These are phyloP conservation scores for Kodamaea fungicola DNA, from an alignment of 1,139 yeast species.

Conservation along the genomic window DNA sequence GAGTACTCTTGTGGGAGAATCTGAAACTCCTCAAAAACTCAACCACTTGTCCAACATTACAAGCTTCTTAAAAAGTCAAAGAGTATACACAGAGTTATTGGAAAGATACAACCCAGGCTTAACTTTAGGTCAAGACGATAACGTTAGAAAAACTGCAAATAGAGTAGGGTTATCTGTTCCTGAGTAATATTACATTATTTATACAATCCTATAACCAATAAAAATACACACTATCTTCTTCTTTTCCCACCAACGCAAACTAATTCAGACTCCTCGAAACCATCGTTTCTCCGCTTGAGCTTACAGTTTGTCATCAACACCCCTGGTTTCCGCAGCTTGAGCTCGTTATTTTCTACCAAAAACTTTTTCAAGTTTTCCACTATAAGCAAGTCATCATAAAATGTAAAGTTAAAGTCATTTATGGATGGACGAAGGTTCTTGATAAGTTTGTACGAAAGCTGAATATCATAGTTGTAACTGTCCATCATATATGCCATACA, in stretches of 20 bases:
- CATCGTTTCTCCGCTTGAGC: constrained; percentile 31
- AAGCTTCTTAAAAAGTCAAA: constrained; percentile 64
- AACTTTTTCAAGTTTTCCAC: constrained; percentile 42
- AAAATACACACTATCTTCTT: constrained; percentile 4
- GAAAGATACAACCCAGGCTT: constrained; percentile 88
- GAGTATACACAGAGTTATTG: constrained; percentile 72
- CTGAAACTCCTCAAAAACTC: constrained; percentile 15
- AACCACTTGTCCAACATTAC: constrained; percentile 48
- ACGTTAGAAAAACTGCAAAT: constrained; percentile 74
- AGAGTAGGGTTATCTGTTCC: constrained; percentile 64
- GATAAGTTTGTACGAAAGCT: constrained; percentile 23
- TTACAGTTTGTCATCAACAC: constrained; percentile 32
- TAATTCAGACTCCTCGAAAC: constrained; percentile 10
- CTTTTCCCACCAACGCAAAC: constrained; percentile 10
- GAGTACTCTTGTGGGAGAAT: constrained; percentile 21
- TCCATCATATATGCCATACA: constrained; percentile 43
- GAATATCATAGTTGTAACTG: constrained; percentile 34
- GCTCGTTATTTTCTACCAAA: constrained; percentile 28
- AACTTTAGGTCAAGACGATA: constrained; percentile 72
- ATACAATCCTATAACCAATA: constrained; percentile 1
- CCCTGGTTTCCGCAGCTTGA: constrained; percentile 25
- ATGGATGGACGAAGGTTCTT: constrained; percentile 17
- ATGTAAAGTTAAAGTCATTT: constrained; percentile 27
- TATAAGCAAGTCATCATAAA: constrained; percentile 41
- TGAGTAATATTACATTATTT: constrained; percentile 4